Conservation (phyloP, 1,284 basidiomycete genomes). For the Sporisorium exsertum region DNA sequence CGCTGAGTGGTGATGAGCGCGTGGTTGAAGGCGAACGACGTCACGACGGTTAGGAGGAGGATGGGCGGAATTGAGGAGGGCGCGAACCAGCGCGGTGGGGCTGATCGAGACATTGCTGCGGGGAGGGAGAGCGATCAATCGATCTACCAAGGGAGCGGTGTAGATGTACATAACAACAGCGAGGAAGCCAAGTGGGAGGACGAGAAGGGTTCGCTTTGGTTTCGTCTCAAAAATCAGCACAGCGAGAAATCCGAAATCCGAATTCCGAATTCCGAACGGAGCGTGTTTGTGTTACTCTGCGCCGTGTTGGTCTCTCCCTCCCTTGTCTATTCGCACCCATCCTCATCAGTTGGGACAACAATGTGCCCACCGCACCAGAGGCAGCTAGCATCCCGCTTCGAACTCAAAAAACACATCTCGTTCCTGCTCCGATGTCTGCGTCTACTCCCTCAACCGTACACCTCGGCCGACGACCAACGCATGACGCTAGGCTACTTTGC, state of each 20-base stretch:
- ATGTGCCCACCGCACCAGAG: not conserved
- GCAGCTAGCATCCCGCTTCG: not conserved
- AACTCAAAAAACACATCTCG: conserved; percentile 52
- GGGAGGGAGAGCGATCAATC: not conserved
- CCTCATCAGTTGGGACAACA: not conserved
- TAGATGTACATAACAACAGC: not conserved
- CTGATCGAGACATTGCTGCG: conserved; percentile 1
- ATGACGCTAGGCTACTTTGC: conserved; percentile 67
- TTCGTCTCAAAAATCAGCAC: not conserved
- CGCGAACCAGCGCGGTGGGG: conserved; percentile 22
- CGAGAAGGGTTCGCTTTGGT: not conserved
- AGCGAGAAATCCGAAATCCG: not conserved
- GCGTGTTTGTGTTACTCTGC: conserved; percentile 7
- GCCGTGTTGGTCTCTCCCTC: not conserved
- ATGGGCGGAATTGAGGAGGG: conserved; percentile 36
- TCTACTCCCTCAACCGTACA: conserved; percentile 61
- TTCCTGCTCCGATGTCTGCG: conserved; percentile 62
- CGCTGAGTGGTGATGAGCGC: conserved; percentile 38
- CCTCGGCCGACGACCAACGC: conserved; percentile 61
- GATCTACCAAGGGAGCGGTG: not conserved
- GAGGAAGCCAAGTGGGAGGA: not conserved
- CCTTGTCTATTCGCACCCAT: not conserved
- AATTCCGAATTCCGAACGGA: conserved; percentile 8
- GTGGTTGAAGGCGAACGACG: conserved; percentile 51
- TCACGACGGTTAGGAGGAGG: conserved; percentile 39